These are phyloP conservation scores for Castanopsis chinensis DNA, from an alignment of 306 rosid genomes.

Conservation along the genomic window DNA sequence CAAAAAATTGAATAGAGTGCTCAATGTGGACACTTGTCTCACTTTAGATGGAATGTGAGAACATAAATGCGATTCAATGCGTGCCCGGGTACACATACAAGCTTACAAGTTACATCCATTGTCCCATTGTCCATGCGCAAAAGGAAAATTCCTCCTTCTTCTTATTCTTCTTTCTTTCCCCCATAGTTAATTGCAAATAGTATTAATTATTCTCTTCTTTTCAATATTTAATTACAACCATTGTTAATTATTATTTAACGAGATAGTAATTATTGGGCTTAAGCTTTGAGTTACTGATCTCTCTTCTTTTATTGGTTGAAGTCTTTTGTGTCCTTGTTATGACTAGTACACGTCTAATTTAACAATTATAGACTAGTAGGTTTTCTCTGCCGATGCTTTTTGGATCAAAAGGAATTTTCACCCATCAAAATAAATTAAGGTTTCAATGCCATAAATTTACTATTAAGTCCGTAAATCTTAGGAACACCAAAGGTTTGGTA, in stretches of 20 bases:
- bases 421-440: background rate
- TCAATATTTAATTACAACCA: background rate
- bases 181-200: background rate
- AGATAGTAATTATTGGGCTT: background rate
- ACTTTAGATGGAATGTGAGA: background rate
- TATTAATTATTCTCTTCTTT: background rate
- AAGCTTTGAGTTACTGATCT: background rate
- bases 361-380: no score
- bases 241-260: background rate
- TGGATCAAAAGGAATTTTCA: background rate
- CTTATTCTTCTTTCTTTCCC: background rate
- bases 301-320: background rate
- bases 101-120: slow-evolving; percentile 18
- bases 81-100: slow-evolving; percentile 39
- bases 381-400: background rate
- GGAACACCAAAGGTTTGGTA: no score
- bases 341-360: background rate
- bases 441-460: background rate
- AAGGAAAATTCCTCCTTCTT: background rate
- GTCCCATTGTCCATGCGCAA: slow-evolving; percentile 19
- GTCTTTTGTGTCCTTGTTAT: background rate
- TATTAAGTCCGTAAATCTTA: background rate
- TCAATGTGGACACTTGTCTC: background rate
- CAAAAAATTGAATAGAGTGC: no score
- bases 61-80: slow-evolving; percentile 15